Conservation (phyloP, 1,284 basidiomycete species). For the Tilletia horrida region DNA sequence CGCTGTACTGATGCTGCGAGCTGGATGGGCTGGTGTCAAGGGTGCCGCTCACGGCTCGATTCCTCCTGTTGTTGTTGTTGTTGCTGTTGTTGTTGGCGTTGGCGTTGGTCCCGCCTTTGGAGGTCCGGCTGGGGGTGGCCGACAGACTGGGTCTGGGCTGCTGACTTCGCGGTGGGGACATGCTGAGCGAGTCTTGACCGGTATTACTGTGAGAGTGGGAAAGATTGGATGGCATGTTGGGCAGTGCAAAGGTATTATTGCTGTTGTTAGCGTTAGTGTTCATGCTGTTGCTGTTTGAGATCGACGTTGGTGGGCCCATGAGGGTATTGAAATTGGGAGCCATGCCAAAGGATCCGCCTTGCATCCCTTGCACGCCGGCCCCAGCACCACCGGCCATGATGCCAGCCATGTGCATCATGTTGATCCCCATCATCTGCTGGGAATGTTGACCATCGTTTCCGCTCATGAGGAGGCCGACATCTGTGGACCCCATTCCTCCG, state of each 20-base stretch:
- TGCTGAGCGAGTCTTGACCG: too few relatives aligned
- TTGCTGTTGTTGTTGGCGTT: neutral
- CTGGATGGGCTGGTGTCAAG: neutral
- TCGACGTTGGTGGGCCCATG: neutral
- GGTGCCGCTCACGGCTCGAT: neutral
- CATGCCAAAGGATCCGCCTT: neutral
- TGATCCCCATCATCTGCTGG: constrained; percentile 10
- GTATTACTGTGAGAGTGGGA: too few relatives aligned
- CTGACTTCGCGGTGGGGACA: too few relatives aligned
- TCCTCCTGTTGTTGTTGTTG: neutral
- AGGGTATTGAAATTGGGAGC: neutral
- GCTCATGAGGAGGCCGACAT: neutral
- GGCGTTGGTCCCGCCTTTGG: neutral
- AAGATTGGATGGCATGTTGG: too few relatives aligned
- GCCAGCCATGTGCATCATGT: constrained; percentile 1
- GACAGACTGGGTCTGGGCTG: too few relatives aligned
- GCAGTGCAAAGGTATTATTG: too few relatives aligned
- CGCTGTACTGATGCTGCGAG: neutral
- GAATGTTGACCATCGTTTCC: neutral
- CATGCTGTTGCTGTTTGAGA: neutral
- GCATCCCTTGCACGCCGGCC: neutral
- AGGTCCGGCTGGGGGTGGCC: neutral
- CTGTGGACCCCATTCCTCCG: neutral
- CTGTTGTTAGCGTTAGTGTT: neutral
- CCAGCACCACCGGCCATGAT: neutral